Evolutionary conservation across 192 early-diverging fungal genomes (phyloP), one percentile per base, ranked within the genome.

Genomic region (Coemansia reversa): DNA sequence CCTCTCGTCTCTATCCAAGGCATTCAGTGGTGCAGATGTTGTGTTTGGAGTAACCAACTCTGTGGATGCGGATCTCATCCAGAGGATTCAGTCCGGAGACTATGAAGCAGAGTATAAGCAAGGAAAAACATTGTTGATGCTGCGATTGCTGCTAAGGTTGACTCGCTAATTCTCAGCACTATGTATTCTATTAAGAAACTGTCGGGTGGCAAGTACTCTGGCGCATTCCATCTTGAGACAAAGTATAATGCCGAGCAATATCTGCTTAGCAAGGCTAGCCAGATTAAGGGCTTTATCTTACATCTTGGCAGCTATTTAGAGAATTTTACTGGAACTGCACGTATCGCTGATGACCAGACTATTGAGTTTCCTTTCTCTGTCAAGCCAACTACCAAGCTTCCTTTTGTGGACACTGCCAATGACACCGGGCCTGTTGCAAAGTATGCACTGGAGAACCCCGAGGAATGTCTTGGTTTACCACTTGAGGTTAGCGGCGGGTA

Each of bases 31-130:
- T 39, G 63, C 53, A 0, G 66, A 73, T 45, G 19, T 51, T 5
- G 76, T 79, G 1, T 79, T 79, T 56, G 76, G 70, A 16, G 42
- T 79, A 33, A 79, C 76, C 0, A 52, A 69, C 60, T 69, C 65
- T 12, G 58, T 65, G 58, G 61, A 71, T 47, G 45, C 53, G 4
- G 58, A 58, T 3, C 49, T 72, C 7, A 28, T 47, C 16, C 49
- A 57, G 16, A 56, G 18, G 29, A 22, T 68, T 14, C 20, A 24
- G 4, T 3, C 24, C 0, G 75, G 75, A 19, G 39, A 78, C 20
- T 5, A 16, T 5, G 66, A 72, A n/a, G 69, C 66, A 7, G 75
- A 78, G 60, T 78, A 33, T 24, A 56, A 50, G 5, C 75, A 78
- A 22, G 75, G 75, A 52, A 72, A 55, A 65, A 65, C 55, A 63